Evolutionary conservation across 164 flowering plant genomes (phyloP).

Genomic region (Aristolochia fimbriata): DNA sequence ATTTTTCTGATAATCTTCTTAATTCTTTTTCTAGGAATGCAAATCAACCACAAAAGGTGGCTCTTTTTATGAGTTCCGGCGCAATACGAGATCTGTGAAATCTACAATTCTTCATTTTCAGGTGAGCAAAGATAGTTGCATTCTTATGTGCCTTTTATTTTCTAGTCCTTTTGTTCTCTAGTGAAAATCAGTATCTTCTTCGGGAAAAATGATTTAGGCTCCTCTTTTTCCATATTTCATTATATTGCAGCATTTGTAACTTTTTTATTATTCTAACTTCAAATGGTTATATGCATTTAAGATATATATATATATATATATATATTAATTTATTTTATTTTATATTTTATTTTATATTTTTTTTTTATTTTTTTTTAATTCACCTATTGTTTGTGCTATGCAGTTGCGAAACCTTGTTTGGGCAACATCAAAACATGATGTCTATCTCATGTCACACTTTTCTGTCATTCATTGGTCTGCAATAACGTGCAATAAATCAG

Average conservation of each 20-base stretch:
- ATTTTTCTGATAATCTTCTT: neutral
- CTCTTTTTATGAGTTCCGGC: constrained; percentile 36
- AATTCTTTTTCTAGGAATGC: constrained; percentile 34
- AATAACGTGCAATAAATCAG: constrained; percentile 28
- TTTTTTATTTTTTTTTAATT: neutral
- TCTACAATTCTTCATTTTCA: constrained; percentile 61
- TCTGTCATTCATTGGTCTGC: constrained; percentile 60
- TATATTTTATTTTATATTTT: too few relatives aligned
- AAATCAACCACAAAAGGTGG: constrained; percentile 36
- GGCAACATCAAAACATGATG: constrained; percentile 74
- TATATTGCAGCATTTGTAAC: too few relatives aligned
- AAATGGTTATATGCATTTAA: too few relatives aligned
- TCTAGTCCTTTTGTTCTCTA: too few relatives aligned
- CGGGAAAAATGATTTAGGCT: too few relatives aligned
- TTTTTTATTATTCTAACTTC: too few relatives aligned
- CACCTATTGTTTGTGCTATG: neutral
- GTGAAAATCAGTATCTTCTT: too few relatives aligned
- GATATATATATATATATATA: too few relatives aligned
- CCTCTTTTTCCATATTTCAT: too few relatives aligned
- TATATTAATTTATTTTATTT: too few relatives aligned
- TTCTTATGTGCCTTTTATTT: too few relatives aligned
- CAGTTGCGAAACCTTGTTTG: constrained; percentile 65
- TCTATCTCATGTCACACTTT: constrained; percentile 48
- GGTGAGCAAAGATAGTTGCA: constrained; percentile 15
- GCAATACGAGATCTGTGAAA: constrained; percentile 49